phyloP scores from a whole-genome alignment of 1,139 yeast genomes.

The Geotrichum fermentans region DNA sequence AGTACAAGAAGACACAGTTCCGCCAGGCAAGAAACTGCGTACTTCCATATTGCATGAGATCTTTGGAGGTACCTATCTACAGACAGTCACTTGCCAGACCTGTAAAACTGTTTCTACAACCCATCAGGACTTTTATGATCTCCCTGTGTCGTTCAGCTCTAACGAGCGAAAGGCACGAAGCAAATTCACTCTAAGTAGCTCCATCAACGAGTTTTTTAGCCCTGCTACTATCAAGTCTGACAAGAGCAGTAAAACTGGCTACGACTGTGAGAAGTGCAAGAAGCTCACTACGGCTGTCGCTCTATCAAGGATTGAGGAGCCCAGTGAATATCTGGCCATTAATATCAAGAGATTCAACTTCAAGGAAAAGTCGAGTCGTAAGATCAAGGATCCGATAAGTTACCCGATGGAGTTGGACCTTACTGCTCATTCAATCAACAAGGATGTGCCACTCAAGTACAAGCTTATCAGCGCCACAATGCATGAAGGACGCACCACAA shows the following conservation, averaged over 20 bases:
- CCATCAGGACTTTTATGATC: slow-evolving; percentile 88
- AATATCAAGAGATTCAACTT: slow-evolving; percentile 80
- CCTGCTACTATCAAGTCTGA: slow-evolving; percentile 71
- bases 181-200: slow-evolving; percentile 61
- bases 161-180: slow-evolving; percentile 45
- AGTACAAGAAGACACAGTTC: slow-evolving; percentile 87
- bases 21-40: slow-evolving; percentile 77
- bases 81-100: slow-evolving; percentile 72
- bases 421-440: slow-evolving; percentile 49
- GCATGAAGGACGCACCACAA: slow-evolving; percentile 89
- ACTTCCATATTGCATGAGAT: slow-evolving; percentile 83
- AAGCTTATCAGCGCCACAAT: slow-evolving; percentile 80
- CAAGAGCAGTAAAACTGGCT: slow-evolving; percentile 58
- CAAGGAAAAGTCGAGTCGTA: slow-evolving; percentile 52
- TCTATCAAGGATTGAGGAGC: slow-evolving; percentile 63
- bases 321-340: slow-evolving; percentile 83
- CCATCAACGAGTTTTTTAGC: slow-evolving; percentile 74
- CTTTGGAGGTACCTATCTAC: slow-evolving; percentile 86
- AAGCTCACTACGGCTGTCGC: slow-evolving; percentile 73
- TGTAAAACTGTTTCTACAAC: slow-evolving; percentile 84
- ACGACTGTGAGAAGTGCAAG: slow-evolving; percentile 83
- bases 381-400: slow-evolving; percentile 79
- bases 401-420: slow-evolving; percentile 77
- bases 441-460: slow-evolving; percentile 52
- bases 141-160: slow-evolving; percentile 51